Evolutionary conservation across 306 rosid species (phyloP), one percentile per base, ranked within the genome.

Genomic region (apple (Malus domestica)): DNA sequence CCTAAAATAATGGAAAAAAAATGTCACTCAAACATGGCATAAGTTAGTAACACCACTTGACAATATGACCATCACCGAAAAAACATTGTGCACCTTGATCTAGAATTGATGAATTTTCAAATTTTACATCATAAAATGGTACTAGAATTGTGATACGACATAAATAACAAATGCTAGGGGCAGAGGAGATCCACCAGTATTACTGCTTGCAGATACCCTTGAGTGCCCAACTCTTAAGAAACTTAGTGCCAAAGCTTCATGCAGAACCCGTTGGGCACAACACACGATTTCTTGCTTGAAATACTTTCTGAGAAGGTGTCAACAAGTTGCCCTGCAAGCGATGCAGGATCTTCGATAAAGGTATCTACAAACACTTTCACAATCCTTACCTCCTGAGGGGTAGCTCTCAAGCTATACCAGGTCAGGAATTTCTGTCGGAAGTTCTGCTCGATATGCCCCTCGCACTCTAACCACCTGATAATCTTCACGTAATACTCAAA

Each of bases 361-460:
- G 88, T 88, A 78, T 96, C 91, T 29, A 93, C 78, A 60, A 89
- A 96, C 68, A 90, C 88, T 84, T 89, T 93, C 80, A 96, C 97
- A 66, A 96, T 80, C 83, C 88, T 89, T n/a, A 83, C 79, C 80
- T 96, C 96, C 57, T 89, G 93, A 5, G 86, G 61, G 8, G 90
- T 88, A 60, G 99, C 96, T 83, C 96, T 92, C 81, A 96, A 86
- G 84, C 98, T 90, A 74, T 87, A 96, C 99, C 97, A 96, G 63
- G 98, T 96, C 77, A 96, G 88, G 82, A 96, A 91, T 62, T 90
- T 96, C 87, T 90, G 96, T 88, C 98, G 88, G 86, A 96, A 92
- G 84, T 87, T 88, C 93, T 92, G 90, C 77, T 92, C 98, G 13
- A 96, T 87, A 67, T 90, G 98, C 14, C 99, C 99, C 75, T 89